Conservation (phyloP, 2,329 filamentous ascomycete species). For the Rosellinia necatrix region DNA sequence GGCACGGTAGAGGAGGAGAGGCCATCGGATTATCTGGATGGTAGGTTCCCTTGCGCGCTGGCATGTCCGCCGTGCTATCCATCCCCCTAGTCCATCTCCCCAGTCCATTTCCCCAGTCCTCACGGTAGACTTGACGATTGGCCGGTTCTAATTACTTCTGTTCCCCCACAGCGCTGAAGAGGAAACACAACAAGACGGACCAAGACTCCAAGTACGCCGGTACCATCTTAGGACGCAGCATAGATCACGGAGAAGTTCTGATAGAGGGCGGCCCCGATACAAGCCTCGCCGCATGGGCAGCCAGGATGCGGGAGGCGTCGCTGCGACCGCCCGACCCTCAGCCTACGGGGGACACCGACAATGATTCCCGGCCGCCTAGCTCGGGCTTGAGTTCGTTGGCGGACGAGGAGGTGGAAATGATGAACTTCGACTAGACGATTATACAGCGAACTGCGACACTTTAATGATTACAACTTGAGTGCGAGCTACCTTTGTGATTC, state of each 20-base stretch:
- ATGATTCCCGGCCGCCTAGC: slow-evolving; percentile 53
- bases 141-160: not conserved
- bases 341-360: slow-evolving; percentile 30
- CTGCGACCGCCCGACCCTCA: slow-evolving; percentile 37
- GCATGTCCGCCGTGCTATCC: no score
- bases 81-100: no score
- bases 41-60: slow-evolving; percentile 47
- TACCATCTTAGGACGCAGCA: slow-evolving; percentile 76
- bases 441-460: not conserved
- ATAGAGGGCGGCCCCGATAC: slow-evolving; percentile 78
- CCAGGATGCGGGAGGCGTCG: slow-evolving; percentile 44
- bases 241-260: slow-evolving; percentile 71
- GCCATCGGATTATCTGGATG: slow-evolving; percentile 69
- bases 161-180: slow-evolving; percentile 70
- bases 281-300: slow-evolving; percentile 69
- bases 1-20: slow-evolving; percentile 53
- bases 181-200: slow-evolving; percentile 87
- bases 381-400: slow-evolving; percentile 63
- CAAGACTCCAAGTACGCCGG: slow-evolving; percentile 86
- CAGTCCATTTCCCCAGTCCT: no score
- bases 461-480: not conserved
- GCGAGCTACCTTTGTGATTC: no score
- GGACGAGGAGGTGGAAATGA: slow-evolving; percentile 52
- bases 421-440: slow-evolving; percentile 31
- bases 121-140: not conserved